phyloP scores from a whole-genome alignment of 495 filamentous ascomycete species.

The Aspergillus heteromorphus region DNA sequence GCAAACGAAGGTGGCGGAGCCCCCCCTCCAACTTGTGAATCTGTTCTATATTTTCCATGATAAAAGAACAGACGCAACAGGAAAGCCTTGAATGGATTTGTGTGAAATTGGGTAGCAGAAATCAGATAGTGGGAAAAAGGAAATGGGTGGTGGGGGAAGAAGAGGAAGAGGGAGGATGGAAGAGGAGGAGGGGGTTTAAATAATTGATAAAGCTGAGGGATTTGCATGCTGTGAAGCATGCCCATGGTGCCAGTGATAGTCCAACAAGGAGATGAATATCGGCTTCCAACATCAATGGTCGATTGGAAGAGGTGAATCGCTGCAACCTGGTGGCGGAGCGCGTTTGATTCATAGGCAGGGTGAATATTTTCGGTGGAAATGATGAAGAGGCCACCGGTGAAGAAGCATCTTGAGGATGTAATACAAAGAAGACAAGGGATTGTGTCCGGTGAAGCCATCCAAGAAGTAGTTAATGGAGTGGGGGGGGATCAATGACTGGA shows the following conservation, averaged over 20 bases:
- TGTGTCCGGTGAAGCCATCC: neutral
- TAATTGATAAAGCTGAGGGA: neutral
- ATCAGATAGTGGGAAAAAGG: neutral
- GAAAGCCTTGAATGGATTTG: neutral
- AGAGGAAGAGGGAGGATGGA: constrained; percentile 6
- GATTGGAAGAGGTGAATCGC: constrained; percentile 12
- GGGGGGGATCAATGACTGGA: no score
- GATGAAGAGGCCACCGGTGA: neutral
- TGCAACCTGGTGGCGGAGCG: constrained; percentile 3
- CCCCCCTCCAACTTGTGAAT: constrained; percentile 21
- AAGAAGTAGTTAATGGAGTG: neutral
- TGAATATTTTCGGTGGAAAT: constrained; percentile 4
- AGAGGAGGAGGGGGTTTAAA: constrained; percentile 2
- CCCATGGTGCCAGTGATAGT: constrained; percentile 5
- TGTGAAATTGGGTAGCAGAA: neutral
- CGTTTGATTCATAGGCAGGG: constrained; percentile 9
- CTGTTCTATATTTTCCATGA: constrained; percentile 17
- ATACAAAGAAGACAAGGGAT: neutral
- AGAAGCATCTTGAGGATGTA: neutral
- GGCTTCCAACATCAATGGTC: constrained; percentile 15
- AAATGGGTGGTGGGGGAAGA: neutral
- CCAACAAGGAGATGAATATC: constrained; percentile 14
- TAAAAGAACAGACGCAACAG: constrained; percentile 4
- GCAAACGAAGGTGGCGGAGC: constrained; percentile 21
- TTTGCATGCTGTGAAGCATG: constrained; percentile 13